Evolutionary conservation across 2,329 filamentous ascomycete genomes (phyloP), one percentile per base, ranked within the genome.

Genomic region (Diplocarpon rosae): DNA sequence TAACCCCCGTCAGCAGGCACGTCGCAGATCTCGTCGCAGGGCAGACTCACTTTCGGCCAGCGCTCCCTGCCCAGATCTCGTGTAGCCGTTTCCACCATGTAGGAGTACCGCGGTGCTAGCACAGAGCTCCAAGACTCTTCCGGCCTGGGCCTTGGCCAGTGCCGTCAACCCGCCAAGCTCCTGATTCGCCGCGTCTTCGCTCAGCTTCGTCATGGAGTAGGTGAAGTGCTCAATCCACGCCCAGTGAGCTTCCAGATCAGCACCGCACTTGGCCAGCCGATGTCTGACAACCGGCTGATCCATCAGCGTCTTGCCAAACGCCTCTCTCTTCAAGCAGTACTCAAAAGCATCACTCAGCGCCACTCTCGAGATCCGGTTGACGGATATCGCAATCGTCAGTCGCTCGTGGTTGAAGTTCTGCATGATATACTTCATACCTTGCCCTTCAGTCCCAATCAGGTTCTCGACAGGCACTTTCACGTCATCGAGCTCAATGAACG

Each of bases 321-420:
- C 79, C 59, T 83, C 78, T 14, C 79, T 69, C 62, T 79, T 80
- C 50, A 83, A 60, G 17, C 72, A 72, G 55, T 83, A 83, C 41
- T 72, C 72, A 52, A 81, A 75, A 0, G 79, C 78, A 0, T 74
- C 60, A 12, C 68, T 63, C 1, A 83, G 65, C 1, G 76, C 78
- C 2, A 82, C 76, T 8, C 74, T 69, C 0, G 80, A 70, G 55
- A 78, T 70, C 2, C 83, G 69, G 1, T 79, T 82, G 1, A 74
- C 72, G 0, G 74, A 72, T 12, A 86, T 74, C 1, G 77, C 69
- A 50, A 87, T 83, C 13, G 70, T 71, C 10, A 87, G 67, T 0
- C 83, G 74, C 62, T 88, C 83, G 61, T 87, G 82, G 65, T 87
- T 87, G 72, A 87, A 87, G 64, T 87, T 85, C 43, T 76, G 80